phyloP scores from a whole-genome alignment of 192 early-diverging fungal genomes.

The Mortierella antarctica region DNA sequence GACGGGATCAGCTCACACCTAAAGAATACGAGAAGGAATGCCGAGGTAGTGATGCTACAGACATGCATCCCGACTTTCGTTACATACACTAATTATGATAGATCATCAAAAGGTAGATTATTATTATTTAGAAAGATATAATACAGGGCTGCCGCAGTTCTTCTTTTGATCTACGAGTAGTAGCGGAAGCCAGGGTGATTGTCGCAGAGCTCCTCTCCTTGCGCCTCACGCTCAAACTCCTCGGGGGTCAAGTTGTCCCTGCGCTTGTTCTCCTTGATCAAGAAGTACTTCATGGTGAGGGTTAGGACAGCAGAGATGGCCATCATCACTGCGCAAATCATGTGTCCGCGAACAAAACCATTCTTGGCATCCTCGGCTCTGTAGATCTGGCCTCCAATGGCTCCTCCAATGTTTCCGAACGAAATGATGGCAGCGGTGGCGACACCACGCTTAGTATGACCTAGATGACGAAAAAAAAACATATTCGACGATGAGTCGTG shows the following conservation, averaged over 20 bases:
- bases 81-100: background rate
- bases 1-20: constrained; percentile 59
- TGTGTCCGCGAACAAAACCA: constrained; percentile 60
- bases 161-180: constrained; percentile 18
- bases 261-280: constrained; percentile 71
- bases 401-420: constrained; percentile 79
- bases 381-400: constrained; percentile 81
- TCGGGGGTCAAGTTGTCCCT: constrained; percentile 64
- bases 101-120: too few species aligned
- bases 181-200: constrained; percentile 50
- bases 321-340: constrained; percentile 62
- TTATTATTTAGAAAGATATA: too few species aligned
- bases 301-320: constrained; percentile 60
- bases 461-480: too few species aligned
- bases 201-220: constrained; percentile 61
- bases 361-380: constrained; percentile 66
- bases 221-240: constrained; percentile 50
- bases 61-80: constrained; percentile 12
- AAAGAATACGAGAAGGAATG: constrained; percentile 56
- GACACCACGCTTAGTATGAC: constrained; percentile 78
- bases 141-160: too few species aligned
- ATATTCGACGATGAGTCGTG: too few species aligned
- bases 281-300: constrained; percentile 59
- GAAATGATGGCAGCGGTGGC: constrained; percentile 73
- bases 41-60: constrained; percentile 52